Evolutionary conservation across 225 moss, liverwort and hornwort species (phyloP).

Genomic region (Sphagnum contortum): DNA sequence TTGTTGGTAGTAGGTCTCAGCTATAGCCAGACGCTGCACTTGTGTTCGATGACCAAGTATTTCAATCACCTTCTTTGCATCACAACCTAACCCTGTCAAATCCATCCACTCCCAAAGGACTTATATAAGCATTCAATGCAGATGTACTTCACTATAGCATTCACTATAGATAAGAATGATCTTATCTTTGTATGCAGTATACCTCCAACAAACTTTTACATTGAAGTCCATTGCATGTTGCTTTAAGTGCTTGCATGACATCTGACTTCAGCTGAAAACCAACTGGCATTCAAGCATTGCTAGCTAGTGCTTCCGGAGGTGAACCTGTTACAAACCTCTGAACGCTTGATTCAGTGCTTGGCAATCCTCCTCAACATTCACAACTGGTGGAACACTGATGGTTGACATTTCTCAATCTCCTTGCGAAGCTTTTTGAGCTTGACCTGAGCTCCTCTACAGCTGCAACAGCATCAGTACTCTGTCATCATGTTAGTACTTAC

Average conservation of each 20-base stretch:
- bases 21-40: constrained; percentile 31
- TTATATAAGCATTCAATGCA: not conserved
- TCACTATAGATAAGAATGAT: not conserved
- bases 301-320: too few species aligned
- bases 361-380: constrained; percentile 32
- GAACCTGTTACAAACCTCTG: constrained; percentile 22
- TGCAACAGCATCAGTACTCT: too few species aligned
- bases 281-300: too few species aligned
- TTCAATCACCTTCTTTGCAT: constrained; percentile 50
- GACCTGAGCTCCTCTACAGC: too few species aligned
- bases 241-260: too few species aligned
- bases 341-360: constrained; percentile 32
- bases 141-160: not conserved
- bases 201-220: not conserved
- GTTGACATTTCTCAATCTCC: constrained; percentile 23
- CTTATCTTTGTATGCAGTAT: not conserved
- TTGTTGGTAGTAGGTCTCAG: constrained; percentile 26
- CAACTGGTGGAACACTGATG: constrained; percentile 28
- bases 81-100: constrained; percentile 41
- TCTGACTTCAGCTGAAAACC: too few species aligned
- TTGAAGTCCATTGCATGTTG: not conserved
- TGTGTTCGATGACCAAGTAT: constrained; percentile 44
- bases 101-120: constrained; percentile 1
- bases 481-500: too few species aligned
- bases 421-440: too few species aligned